Conservation (phyloP, 2,329 filamentous ascomycete genomes). For the Verticillium alfalfae region DNA sequence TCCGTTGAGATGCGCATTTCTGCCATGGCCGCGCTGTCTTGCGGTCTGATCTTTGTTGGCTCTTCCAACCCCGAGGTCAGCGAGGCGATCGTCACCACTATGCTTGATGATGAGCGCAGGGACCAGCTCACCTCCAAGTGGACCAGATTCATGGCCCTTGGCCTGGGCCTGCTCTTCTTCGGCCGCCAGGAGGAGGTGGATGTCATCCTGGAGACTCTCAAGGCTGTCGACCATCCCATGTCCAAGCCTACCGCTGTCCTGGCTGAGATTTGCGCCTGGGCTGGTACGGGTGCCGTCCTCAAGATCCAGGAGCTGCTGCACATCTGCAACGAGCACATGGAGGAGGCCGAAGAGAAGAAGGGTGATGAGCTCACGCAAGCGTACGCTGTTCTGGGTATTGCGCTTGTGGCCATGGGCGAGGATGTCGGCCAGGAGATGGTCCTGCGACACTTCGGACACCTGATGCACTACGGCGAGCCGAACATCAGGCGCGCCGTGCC, state of each 20-base stretch:
- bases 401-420: slow-evolving; percentile 94
- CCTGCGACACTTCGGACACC: slow-evolving; percentile 89
- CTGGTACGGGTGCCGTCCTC: slow-evolving; percentile 90
- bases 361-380: slow-evolving; percentile 92
- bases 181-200: slow-evolving; percentile 98
- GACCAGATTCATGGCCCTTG: slow-evolving; percentile 93
- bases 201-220: slow-evolving; percentile 91
- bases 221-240: slow-evolving; percentile 95
- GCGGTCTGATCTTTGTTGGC: slow-evolving; percentile 88
- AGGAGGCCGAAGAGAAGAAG: slow-evolving; percentile 91
- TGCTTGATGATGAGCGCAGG: slow-evolving; percentile 89
- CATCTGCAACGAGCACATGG: slow-evolving; percentile 96
- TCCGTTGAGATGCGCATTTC: slow-evolving; percentile 89
- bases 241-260: slow-evolving; percentile 92
- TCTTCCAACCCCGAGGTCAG: slow-evolving; percentile 88
- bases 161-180: slow-evolving; percentile 89
- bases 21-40: slow-evolving; percentile 87
- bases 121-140: slow-evolving; percentile 95
- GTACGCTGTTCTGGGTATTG: slow-evolving; percentile 91
- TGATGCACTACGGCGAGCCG: slow-evolving; percentile 98
- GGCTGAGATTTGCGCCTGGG: slow-evolving; percentile 96
- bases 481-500: slow-evolving; percentile 97
- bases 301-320: slow-evolving; percentile 97
- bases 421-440: slow-evolving; percentile 99
- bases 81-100: slow-evolving; percentile 83